Evolutionary conservation across 192 early-diverging fungal genomes (phyloP), one percentile per base, ranked within the genome.

Genomic region (Geranomyces michiganensis): DNA sequence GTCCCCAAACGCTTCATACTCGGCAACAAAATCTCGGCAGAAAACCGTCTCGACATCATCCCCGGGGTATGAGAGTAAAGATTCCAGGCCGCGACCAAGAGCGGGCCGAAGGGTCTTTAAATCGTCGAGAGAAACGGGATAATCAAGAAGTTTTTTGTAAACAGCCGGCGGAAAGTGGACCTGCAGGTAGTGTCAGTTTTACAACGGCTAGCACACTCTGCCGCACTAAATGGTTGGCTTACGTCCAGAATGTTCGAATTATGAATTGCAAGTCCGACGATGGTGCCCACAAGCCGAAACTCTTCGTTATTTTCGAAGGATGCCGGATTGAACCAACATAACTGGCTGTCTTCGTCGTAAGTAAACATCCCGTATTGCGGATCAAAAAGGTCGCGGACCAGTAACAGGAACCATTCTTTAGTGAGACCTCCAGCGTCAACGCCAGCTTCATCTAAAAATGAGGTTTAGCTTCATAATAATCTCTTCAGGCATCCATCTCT

Each of bases 341-440:
- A 82, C n/a, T 84, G 80, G 46, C 89, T 88, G 61, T 92, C 92
- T 43, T 95, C 92, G 69, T 95, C 91, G 48, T 84, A 92, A 29
- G 73, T 81, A 75, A 93, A 95, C 82, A 79, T 83, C 53, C 95
- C 94, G 75, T 93, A 97, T 70, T 92, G 89, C 10, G 84, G 82
- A 67, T 92, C 91, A 79, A 95, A 94, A 24, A 97, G 82, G 41
- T 96, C 92, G 62, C 92, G 85, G 47, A 96, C 91, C 17, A 96
- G 87, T 27, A 96, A 83, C 61, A 93, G 89, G 69, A 97, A 95
- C 81, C 94, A 97, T 80, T 97, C 95, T 71, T 96, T 96, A 62
- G 93, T 92, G 31, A 97, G 90, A 13, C 95, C 95, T 53, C 95
- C 95, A 66, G 94, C 93, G 70, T 96, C 94, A 14, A 97, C 90